phyloP scores from a whole-genome alignment of 352 stramenopile genomes.

The Halophytophthora polymorphica region DNA sequence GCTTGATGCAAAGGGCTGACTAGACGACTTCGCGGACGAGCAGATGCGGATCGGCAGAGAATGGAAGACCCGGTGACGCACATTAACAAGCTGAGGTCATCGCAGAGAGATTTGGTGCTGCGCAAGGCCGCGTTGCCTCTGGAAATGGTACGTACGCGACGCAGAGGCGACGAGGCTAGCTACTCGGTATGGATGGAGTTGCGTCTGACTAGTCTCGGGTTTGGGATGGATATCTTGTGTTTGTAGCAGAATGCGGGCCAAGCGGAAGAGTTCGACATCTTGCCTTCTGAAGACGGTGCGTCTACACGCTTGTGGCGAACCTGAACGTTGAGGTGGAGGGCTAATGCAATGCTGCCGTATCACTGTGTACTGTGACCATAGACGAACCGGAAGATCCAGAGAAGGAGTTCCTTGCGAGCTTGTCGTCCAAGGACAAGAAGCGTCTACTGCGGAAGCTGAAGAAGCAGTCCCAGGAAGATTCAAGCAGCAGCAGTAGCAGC shows the following conservation, averaged over 20 bases:
- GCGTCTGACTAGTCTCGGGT: too few relatives aligned
- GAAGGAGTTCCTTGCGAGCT: conserved; percentile 41
- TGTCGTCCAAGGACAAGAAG: conserved; percentile 74
- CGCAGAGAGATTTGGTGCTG: conserved; percentile 65
- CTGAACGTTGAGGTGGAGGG: background rate
- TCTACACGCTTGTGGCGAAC: background rate
- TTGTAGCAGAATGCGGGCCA: conserved; percentile 20
- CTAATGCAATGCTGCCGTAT: conserved; percentile 6
- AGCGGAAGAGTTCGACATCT: conserved; percentile 54
- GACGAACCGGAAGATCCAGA: conserved; percentile 35
- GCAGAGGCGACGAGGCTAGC: too few relatives aligned
- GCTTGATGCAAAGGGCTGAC: background rate
- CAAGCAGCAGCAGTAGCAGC: conserved; percentile 10
- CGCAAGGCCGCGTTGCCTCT: conserved; percentile 51
- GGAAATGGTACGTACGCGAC: conserved; percentile 61
- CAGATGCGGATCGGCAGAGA: conserved; percentile 65
- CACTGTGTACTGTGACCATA: conserved; percentile 4
- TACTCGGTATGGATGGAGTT: too few relatives aligned
- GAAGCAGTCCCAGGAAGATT: conserved; percentile 16
- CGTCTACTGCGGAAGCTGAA: conserved; percentile 55
- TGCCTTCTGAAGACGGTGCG: conserved; percentile 58
- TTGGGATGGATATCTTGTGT: too few relatives aligned
- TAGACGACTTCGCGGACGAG: background rate
- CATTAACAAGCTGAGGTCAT: conserved; percentile 52
- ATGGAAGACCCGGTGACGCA: conserved; percentile 74